phyloP scores from a whole-genome alignment of 768 basidiomycete species.

The Russula earlei region DNA sequence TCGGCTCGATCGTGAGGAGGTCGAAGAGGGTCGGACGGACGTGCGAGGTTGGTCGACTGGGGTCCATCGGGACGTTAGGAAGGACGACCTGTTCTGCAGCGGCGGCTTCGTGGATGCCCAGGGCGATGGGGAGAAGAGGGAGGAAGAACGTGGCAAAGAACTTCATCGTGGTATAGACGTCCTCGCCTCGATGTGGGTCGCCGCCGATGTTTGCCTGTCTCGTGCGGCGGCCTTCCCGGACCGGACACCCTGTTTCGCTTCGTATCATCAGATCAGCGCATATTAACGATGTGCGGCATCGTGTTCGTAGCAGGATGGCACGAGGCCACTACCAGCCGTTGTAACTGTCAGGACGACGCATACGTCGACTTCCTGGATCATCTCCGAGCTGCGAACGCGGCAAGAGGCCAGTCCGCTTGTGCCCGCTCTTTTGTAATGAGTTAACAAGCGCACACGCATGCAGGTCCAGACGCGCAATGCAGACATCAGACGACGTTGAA shows the following conservation, averaged over 20 bases:
- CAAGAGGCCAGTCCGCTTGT: slow-evolving; percentile 40
- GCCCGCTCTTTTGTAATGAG: neutral
- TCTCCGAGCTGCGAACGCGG: slow-evolving; percentile 42
- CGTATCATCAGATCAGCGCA: neutral
- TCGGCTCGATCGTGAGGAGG: slow-evolving; percentile 65
- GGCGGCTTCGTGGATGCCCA: neutral
- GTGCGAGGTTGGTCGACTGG: neutral
- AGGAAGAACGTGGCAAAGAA: neutral
- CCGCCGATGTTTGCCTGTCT: too few species aligned
- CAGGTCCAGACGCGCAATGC: slow-evolving; percentile 61
- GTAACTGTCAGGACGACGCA: slow-evolving; percentile 11
- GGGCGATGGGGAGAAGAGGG: neutral
- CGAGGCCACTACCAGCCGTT: slow-evolving; percentile 1
- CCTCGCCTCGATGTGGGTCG: too few species aligned
- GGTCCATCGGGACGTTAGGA: neutral
- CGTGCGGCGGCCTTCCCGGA: neutral
- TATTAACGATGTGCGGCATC: slow-evolving; percentile 58
- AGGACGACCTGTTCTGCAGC: slow-evolving; percentile 7
- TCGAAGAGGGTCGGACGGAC: slow-evolving; percentile 53
- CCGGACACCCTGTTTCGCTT: neutral
- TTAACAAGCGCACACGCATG: neutral
- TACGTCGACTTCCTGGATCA: slow-evolving; percentile 24
- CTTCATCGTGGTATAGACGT: neutral
- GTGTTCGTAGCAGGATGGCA: slow-evolving; percentile 36
- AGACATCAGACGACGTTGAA: slow-evolving; percentile 22